Evolutionary conservation across 352 stramenopile genomes (phyloP), one percentile per base, ranked within the genome.

Genomic region (Globisporangium paroecandrum): DNA sequence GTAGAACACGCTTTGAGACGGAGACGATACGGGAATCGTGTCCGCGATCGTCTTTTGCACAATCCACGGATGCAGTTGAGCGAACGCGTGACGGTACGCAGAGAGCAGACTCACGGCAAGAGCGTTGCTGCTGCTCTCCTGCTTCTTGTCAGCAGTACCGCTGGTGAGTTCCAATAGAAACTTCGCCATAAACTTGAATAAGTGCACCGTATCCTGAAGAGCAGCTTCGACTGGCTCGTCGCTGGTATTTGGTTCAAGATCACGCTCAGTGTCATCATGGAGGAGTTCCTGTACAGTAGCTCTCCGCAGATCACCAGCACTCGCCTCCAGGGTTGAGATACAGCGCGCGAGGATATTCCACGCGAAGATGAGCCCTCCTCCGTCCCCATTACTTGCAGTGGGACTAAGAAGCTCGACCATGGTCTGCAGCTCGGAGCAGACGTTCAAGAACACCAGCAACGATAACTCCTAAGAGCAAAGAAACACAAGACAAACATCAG

Each of bases 321-420:
- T 55, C 25, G 60, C 22, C 53, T 71, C 66, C 25, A 71, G 53
- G 22, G 22, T 34, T 20, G 60, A 36, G 51, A 71, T 59, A 8
- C 41, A 36, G 7, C 51, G 59, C 9, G 53, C 55, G 24, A 68
- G 36, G 6, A 25, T 47, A 20, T 71, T 67, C 49, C 62, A 68
- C n/a, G 66, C 66, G n/a, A 71, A 71, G 9, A 68, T n/a, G 18
- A 60, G 46, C 15, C 65, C 65, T 36, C 64, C n/a, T 55, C 34
- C 32, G 13, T 46, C 55, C 0, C 34, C 62, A 38, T 12, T 20
- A 41, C 29, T 53, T 7, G 0, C 25, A 3, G 22, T 15, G 7
- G 53, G 60, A 47, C 60, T 43, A 6, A 71, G 51, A 7, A 69
- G 20, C 51, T 36, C 54, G 54, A 63, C 4, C 49, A 71, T 57